These are phyloP conservation scores for Phoma sp. DNA, from an alignment of 2,329 filamentous ascomycete genomes.

Conservation along the genomic window DNA sequence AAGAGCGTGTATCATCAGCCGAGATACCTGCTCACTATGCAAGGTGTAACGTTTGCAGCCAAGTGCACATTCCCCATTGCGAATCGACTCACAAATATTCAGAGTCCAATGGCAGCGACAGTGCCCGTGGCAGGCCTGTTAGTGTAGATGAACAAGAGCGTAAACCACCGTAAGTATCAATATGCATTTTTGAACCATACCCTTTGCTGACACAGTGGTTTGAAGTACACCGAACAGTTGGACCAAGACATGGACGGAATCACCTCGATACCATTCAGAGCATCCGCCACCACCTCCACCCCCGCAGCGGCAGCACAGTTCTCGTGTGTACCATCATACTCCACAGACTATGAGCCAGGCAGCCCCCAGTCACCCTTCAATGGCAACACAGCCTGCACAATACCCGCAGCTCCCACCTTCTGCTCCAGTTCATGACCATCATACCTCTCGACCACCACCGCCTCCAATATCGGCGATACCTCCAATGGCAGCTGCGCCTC, in stretches of 20 bases:
- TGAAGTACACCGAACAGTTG: conserved; percentile 8
- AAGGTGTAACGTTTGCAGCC: conserved; percentile 27
- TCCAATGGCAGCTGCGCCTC: conserved; percentile 22
- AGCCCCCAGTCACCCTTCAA: conserved; percentile 24
- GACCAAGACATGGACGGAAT: conserved; percentile 8
- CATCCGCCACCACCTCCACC: conserved; percentile 17
- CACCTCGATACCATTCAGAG: conserved; percentile 12
- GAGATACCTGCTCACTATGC: conserved; percentile 24
- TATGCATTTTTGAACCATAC: neutral
- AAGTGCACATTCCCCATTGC: conserved; percentile 40
- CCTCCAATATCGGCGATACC: conserved; percentile 28
- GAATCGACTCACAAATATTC: conserved; percentile 30
- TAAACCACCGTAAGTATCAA: conserved; percentile 22
- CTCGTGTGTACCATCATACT: conserved; percentile 40
- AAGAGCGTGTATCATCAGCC: conserved; percentile 60
- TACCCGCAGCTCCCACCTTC: conserved; percentile 26
- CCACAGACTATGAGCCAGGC: conserved; percentile 33
- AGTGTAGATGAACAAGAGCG: conserved; percentile 53
- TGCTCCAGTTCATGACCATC: conserved; percentile 36
- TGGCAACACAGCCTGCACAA: conserved; percentile 16
- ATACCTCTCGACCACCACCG: conserved; percentile 17
- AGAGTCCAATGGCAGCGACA: conserved; percentile 43
- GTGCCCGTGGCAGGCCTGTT: conserved; percentile 55
- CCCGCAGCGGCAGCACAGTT: conserved; percentile 35
- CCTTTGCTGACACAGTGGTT: neutral